Percentiles rank a stretch among this genome's conserved stretches.
phyloP scores from a whole-genome alignment of 2,329 filamentous ascomycete species.

The Chrysoporthe austroafricana region DNA sequence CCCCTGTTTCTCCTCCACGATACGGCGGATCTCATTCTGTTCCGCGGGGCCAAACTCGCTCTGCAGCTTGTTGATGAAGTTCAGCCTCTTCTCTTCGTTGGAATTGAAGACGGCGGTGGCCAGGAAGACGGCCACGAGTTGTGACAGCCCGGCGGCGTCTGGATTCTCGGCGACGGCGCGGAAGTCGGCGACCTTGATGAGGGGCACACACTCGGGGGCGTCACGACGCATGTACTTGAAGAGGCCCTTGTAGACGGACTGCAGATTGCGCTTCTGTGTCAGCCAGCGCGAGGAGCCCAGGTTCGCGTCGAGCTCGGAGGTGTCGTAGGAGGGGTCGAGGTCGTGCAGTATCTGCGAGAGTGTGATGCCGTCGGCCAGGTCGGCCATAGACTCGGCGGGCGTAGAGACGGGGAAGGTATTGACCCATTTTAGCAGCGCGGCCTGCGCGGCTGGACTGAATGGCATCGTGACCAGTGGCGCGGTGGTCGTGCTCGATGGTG shows the following conservation, averaged over 20 bases:
- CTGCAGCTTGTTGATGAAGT: constrained; percentile 39
- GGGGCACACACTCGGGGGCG: constrained; percentile 54
- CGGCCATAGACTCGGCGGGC: constrained; percentile 53
- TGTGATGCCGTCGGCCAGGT: constrained; percentile 57
- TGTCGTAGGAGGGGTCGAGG: constrained; percentile 60
- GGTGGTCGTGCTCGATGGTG: background rate
- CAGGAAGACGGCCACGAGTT: constrained; percentile 42
- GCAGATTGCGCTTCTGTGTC: constrained; percentile 85
- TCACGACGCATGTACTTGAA: constrained; percentile 71
- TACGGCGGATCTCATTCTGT: constrained; percentile 51
- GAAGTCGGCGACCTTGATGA: constrained; percentile 59
- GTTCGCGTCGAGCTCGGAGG: constrained; percentile 54
- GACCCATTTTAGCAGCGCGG: constrained; percentile 61
- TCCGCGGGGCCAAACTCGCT: constrained; percentile 40
- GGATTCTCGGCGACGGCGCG: constrained; percentile 62
- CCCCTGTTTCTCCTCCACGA: constrained; percentile 51
- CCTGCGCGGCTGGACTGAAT: constrained; percentile 50
- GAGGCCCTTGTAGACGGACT: constrained; percentile 83
- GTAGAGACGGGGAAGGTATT: constrained; percentile 50
- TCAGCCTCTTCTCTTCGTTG: constrained; percentile 32
- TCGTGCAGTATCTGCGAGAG: constrained; percentile 62
- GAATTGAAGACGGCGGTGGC: constrained; percentile 38
- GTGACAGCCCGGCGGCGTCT: constrained; percentile 56
- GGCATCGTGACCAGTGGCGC: constrained; percentile 39
- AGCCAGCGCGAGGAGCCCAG: constrained; percentile 49